These are phyloP conservation scores for Fusarium compactum DNA, from an alignment of 2,329 filamentous ascomycete genomes.

Conservation along the genomic window DNA sequence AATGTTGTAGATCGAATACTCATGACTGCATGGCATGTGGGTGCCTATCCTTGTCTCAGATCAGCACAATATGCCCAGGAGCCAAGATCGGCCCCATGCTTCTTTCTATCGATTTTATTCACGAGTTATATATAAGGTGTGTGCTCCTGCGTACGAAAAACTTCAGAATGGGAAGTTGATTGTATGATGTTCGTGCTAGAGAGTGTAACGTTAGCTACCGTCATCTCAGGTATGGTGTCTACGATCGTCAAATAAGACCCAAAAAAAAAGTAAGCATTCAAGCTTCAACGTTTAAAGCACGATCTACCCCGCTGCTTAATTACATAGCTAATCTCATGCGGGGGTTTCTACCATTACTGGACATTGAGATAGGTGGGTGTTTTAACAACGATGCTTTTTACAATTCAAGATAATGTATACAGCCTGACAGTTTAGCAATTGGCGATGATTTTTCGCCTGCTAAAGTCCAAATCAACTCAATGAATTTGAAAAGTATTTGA, in stretches of 20 bases:
- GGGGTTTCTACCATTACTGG: slow-evolving; percentile 1
- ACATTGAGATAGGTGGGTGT: background rate
- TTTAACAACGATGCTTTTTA: background rate
- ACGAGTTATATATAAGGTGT: background rate
- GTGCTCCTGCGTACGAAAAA: background rate
- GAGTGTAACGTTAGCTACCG: background rate
- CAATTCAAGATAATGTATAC: background rate
- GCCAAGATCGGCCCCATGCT: slow-evolving; percentile 21
- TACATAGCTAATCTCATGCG: slow-evolving; percentile 1
- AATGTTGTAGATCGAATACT: slow-evolving; percentile 4
- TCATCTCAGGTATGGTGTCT: background rate
- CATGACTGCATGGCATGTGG: slow-evolving; percentile 27
- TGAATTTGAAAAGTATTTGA: background rate
- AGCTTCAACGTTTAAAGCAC: background rate
- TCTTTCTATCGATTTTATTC: background rate
- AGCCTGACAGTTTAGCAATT: background rate
- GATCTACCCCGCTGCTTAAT: slow-evolving; percentile 4
- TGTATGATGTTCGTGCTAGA: background rate
- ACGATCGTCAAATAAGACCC: slow-evolving; percentile 1
- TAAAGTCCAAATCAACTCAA: background rate
- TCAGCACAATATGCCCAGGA: slow-evolving; percentile 18
- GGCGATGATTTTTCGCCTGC: background rate
- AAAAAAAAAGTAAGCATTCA: slow-evolving; percentile 10
- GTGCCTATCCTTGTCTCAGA: slow-evolving; percentile 36
- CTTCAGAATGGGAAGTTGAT: background rate